Base-by-base conservation (phyloP, 208 protist species). In the Leishmania aethiopica region DNA sequence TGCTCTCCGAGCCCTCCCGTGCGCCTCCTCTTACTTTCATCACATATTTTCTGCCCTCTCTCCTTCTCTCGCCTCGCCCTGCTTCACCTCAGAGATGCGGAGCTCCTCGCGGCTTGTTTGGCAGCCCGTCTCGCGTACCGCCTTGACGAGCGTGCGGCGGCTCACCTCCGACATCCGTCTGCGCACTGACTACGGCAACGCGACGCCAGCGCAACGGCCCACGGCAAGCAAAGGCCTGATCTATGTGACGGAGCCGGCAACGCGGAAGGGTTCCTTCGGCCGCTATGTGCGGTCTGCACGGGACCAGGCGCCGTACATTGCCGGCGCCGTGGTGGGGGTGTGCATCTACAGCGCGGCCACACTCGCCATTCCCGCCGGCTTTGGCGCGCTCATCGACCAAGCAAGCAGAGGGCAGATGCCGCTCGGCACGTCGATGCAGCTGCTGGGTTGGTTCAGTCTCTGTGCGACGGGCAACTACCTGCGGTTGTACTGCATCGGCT, bases 311-410 rank as follows among this genome's bases (percentile, higher is more conserved):
- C 86, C 85, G 37, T 89, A 85, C 75, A 95, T 97, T 66, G 89
- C 84, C 0, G 89, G 91, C 28, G 93, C 95, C 35, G 89, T 97
- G 4, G 80, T 78, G 7, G 90, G 93, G 42, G 92, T 96, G 32
- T 87, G 81, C 55, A 62, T 96, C 37, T 97, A 96, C 88, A 94
- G 92, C 75, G 85, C 84, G 53, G 92, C 93, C 28, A 97, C 95
- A 13, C 91, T 98, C 45, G 92, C 92, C 59, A 97, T 97, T 77
- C 95, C 95, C 5, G 86, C 91, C 13, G 88, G 88, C 66, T 96
- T 98, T 81, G 95, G 95, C 32, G 28, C 88, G 13, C 88, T 98
- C n/a, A 95, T 98, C 62, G 95, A 98, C 77, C 86, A 85, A 83
- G 92, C 93, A 49, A 94, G 91, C 83, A 90, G 88, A 59, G 94